phyloP scores from a whole-genome alignment of 371 early-diverging fungal genomes.

The Apophysomyces elegans region DNA sequence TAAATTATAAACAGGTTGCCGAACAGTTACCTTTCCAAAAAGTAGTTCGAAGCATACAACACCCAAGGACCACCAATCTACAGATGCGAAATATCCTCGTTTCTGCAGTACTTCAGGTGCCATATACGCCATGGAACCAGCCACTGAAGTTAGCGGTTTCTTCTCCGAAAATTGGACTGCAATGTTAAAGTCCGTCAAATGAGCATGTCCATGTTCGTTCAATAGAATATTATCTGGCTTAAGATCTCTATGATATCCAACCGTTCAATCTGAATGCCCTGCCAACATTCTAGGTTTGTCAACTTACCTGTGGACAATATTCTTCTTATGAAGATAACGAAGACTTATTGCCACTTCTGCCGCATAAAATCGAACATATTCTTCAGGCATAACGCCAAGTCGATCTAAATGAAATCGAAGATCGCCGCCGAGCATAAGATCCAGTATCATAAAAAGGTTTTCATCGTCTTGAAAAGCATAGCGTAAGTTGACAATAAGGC shows the following conservation, averaged over 20 bases:
- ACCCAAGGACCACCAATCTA: constrained; percentile 92
- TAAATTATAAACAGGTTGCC: background rate
- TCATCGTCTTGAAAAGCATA: constrained; percentile 85
- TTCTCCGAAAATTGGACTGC: constrained; percentile 65
- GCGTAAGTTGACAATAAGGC: constrained; percentile 66
- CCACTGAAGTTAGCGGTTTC: constrained; percentile 66
- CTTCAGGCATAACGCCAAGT: constrained; percentile 64
- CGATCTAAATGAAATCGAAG: constrained; percentile 77
- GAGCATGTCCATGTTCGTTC: constrained; percentile 81
- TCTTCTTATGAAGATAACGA: constrained; percentile 66
- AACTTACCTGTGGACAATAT: constrained; percentile 59
- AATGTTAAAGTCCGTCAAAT: constrained; percentile 89
- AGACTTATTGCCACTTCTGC: constrained; percentile 75
- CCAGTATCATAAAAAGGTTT: constrained; percentile 77
- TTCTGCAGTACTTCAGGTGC: constrained; percentile 75
- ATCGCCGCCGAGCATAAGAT: constrained; percentile 87
- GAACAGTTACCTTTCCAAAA: constrained; percentile 65
- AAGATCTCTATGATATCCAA: constrained; percentile 61
- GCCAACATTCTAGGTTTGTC: background rate
- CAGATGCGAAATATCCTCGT: constrained; percentile 68
- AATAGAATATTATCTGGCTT: constrained; percentile 92
- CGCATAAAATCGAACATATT: constrained; percentile 73
- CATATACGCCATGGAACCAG: constrained; percentile 79
- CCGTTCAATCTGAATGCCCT: no score
- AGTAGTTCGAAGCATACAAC: constrained; percentile 84